Evolutionary conservation across 306 rosid genomes (phyloP), one percentile per base, ranked within the genome.

Genomic region (Rosa rugosa): DNA sequence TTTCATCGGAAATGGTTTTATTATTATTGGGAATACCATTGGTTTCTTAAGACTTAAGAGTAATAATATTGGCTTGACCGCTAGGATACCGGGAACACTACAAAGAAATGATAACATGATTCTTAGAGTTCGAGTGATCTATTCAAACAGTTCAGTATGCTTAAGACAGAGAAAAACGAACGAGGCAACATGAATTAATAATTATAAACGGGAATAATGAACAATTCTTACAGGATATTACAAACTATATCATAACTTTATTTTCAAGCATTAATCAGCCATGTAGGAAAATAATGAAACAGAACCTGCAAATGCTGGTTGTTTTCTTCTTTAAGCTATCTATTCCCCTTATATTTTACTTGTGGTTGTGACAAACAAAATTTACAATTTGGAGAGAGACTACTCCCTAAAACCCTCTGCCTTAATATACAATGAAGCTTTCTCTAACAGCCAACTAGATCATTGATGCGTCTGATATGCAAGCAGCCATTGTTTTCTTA

Each of bases 211-310:
- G 16, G 45, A 78, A 85, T 60, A 77, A 80, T 54, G 45, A 77
- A 80, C 70, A 53, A 41, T 79, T 83, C 51, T 40, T 73, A 84
- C 92, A 88, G 59, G 27, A 53, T 80, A 85, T 81, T 86, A 85
- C 80, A 49, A 79, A 82, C 40, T 67, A 34, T 20, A 45, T n/a
- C 25, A 11, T 22, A 12, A 22, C 31, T 40, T 77, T 73, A 74
- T 22, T 68, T 62, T 20, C 73, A 82, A 74, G 77, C 70, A 78
- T 20, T 5, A 69, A 82, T n/a, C 88, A 65, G 56, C 79, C 87
- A 76, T 71, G 83, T 78, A 67, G 73, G 75, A 68, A 76, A 81
- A 70, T 53, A 79, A 77, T 57, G 59, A 77, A 70, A 72, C 56
- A 22, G 79, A 73, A 57, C 76, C 63, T 62, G 77, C 75, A 23